Conservation (phyloP, 2,329 filamentous ascomycete species). For the Colletotrichum aenigma region DNA sequence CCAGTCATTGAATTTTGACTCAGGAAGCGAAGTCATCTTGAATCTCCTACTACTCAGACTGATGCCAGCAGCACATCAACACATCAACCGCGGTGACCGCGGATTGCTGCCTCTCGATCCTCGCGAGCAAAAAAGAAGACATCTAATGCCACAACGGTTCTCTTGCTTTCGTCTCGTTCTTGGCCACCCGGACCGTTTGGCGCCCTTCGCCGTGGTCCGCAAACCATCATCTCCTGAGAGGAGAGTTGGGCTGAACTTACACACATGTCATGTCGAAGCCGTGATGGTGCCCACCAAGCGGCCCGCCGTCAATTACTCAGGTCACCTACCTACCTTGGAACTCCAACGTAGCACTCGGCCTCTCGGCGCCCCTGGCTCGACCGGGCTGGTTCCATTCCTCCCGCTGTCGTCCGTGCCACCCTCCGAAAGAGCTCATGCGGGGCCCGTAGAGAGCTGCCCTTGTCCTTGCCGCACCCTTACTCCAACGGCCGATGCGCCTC, state of each 20-base stretch:
- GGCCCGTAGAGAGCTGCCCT: constrained; percentile 5
- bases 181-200: background rate
- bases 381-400: constrained; percentile 1
- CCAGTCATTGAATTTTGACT: background rate
- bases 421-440: constrained; percentile 16
- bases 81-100: background rate
- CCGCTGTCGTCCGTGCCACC: constrained; percentile 13
- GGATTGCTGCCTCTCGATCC: background rate
- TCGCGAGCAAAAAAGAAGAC: background rate
- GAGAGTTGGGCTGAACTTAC: background rate
- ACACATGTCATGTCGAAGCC: background rate
- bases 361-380: constrained; percentile 7
- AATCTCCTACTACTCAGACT: background rate
- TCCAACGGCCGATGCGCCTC: background rate
- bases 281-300: background rate
- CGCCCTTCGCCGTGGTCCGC: background rate
- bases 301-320: background rate
- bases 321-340: background rate
- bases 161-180: background rate
- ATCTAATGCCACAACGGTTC: background rate
- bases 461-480: constrained; percentile 2
- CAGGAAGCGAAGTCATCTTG: background rate
- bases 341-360: constrained; percentile 10
- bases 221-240: background rate
- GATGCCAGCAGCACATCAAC: background rate